Evolutionary conservation across 345 rosid genomes (phyloP), one percentile per base, ranked within the genome.

Genomic region (Nephelium lappaceum): DNA sequence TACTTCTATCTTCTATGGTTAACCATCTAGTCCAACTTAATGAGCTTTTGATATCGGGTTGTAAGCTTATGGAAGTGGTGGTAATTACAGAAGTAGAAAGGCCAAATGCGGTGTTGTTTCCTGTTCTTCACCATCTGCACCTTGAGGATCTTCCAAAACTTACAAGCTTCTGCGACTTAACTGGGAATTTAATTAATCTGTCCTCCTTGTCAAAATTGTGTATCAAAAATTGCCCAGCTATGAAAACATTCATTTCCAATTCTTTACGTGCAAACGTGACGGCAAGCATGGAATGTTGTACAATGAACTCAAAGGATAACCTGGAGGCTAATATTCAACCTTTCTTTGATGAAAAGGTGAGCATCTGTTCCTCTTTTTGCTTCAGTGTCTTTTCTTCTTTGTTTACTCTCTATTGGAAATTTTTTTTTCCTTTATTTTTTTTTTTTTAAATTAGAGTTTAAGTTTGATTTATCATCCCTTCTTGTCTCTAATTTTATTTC

Each of bases 11-110:
- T 8, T 70, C 77, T 0, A 25, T 70, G 73, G 12, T 64, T 27
- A 38, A n/a, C 31, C 38, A 49, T 63, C 72, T 78, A 39, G 14
- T 3, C 39, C 39, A 31, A 7, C 79, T 78, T 18, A 55, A 65
- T 8, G 3, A 9, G 0, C 76, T 82, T 78, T 4, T 3, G 1
- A 57, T 82, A 8, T 0, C 0, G 3, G 0, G 55, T 25, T 82
- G 81, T 25, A 24, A 11, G n/a, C 69, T n/a, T 18, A 21, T 78
- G 68, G 79, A 82, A 65, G 79, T 70, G 42, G 62, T 82, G 42
- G 55, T 78, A 15, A 6, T 6, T 0, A 3, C 41, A 18, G 82
- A 75, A 41, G 77, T 21, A 38, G 69, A 41, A 21, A 14, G 0
- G 5, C 53, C 4, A 63, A 45, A 23, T 0, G n/a, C 31, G 8